Base-by-base conservation (phyloP, 352 stramenopile genomes). In the Phytophthora aleatoria region DNA sequence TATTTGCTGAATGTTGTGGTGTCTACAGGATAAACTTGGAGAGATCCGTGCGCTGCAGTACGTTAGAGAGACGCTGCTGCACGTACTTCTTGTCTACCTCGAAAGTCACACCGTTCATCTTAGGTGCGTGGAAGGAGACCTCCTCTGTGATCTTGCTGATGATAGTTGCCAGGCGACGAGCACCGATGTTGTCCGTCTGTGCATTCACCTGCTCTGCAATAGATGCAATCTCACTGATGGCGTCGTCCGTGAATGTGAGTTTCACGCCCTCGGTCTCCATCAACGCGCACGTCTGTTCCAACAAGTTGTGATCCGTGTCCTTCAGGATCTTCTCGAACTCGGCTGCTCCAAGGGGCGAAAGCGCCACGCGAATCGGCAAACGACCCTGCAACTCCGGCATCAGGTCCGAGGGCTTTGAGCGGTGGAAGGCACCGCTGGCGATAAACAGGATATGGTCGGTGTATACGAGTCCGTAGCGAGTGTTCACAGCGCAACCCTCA, bases 371-470 rank as follows among this genome's bases (percentile, higher is more conserved):
- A 82, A 99, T 99, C 1, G 98, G 98, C 49, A 99, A 85, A 13
- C 97, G 89, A 27, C 98, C 98, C 71, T 99, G 97, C 15, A 99
- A 70, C 71, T 99, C 97, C 5, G 97, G 93, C 64, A 99, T 92
- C 64, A 99, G 83, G 67, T 99, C 97, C 39, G 93, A 98, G 36
- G 97, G 96, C 76, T 99, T 99, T 54, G 96, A 97, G 26, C 90
- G 79, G 81, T 99, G 95, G 73, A 99, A 99, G 20, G 97, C 97
- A 43, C 97, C 85, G 39, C 83, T 91, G 6, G 92, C 95, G 73
- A 99, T 98, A 69, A 99, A 99, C 16, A 99, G 74, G 55, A 99
- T 99, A 77, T 99, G 98, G 81, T 99, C 96, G 53, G 98, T 99
- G 78, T 99, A 98, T 26, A 99, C 88, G 65, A 99, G 72, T 8